Conservation (phyloP, 208 protist genomes). For the Angomonas ambiguus region DNA sequence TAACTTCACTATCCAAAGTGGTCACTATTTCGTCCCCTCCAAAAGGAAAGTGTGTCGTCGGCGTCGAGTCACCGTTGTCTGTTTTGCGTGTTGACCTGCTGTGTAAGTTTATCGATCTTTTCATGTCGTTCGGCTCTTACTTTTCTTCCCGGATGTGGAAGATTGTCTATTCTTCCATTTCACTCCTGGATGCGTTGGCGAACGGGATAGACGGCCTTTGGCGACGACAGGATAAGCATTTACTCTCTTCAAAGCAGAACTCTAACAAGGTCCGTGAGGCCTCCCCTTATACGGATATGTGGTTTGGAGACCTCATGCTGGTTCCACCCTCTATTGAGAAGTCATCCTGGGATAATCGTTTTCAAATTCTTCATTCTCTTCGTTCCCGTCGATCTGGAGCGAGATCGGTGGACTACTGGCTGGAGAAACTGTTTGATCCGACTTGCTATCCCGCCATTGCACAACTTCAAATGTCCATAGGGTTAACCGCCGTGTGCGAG, state of each 20-base stretch:
- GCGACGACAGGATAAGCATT: conserved; percentile 30
- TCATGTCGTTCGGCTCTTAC: conserved; percentile 47
- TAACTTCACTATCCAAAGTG: conserved; percentile 52
- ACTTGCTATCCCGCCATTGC: conserved; percentile 59
- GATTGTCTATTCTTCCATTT: conserved; percentile 62
- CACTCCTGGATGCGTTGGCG: conserved; percentile 66
- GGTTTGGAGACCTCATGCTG: conserved; percentile 66
- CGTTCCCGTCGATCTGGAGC: conserved; percentile 17
- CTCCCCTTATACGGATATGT: conserved; percentile 39
- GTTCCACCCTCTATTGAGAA: conserved; percentile 35
- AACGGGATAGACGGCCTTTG: conserved; percentile 81
- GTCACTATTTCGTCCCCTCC: conserved; percentile 25
- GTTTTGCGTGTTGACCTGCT: conserved; percentile 59
- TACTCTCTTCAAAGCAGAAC: neutral
- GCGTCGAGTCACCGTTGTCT: conserved; percentile 34
- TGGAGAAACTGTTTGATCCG: conserved; percentile 78
- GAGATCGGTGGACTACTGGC: conserved; percentile 66
- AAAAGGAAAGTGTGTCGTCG: conserved; percentile 21
- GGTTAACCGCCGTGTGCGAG: conserved; percentile 59
- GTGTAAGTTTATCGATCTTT: conserved; percentile 57
- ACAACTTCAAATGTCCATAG: conserved; percentile 73
- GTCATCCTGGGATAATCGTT: conserved; percentile 30
- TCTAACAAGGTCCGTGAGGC: neutral
- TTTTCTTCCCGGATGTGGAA: conserved; percentile 63
- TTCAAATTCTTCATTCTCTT: conserved; percentile 38